Base-by-base conservation (phyloP, 2,329 filamentous ascomycete species). In the Penicillium sp. region DNA sequence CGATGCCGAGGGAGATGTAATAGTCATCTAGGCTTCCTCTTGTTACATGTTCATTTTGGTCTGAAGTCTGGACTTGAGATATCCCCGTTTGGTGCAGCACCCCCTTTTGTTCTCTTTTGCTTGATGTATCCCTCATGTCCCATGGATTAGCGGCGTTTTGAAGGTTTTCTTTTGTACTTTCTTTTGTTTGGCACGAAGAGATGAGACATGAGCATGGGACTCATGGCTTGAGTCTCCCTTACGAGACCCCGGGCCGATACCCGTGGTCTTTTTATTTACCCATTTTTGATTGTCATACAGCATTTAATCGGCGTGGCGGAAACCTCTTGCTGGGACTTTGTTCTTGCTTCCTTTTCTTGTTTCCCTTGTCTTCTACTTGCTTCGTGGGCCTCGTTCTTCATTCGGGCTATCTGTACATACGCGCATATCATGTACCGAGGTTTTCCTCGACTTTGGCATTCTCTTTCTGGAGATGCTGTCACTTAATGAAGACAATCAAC, bases 1-100 rank as follows among this genome's bases (percentile, higher is more conserved):
- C 9, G 78, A 80, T 65, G 78, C 79, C 45, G 77, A 80, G 63
- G 78, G 78, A 7, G 79, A 81, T 69, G 79, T 81, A 60, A 75
- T 81, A 59, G 79, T 81, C 65, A 79, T 80, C 66, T 81, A 75
- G 68, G 56, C 63, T 56, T 60, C 59, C 28, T 67, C 61, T 70
- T 69, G 56, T 62, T 63, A 65, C 60, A 61, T 58, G 50, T 69
- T 68, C 63, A 60, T 66, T 69, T 58, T 55, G 59, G 60, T 69
- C 64, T 65, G 59, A 53, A 60, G 60, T 68, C 65, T 65, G 74
- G 74, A 75, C 73, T 76, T 78, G 67, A 63, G 69, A 69, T 70
- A 68, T 68, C 67, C 65, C 65, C 59, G 55, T 66, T 33, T 64
- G 56, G 57, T 68, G 68, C 60, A 65, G 66, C 67, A n/a, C 65